Conservation (phyloP, 2,329 filamentous ascomycete genomes). For the Neopestalotiopsis sp. region DNA sequence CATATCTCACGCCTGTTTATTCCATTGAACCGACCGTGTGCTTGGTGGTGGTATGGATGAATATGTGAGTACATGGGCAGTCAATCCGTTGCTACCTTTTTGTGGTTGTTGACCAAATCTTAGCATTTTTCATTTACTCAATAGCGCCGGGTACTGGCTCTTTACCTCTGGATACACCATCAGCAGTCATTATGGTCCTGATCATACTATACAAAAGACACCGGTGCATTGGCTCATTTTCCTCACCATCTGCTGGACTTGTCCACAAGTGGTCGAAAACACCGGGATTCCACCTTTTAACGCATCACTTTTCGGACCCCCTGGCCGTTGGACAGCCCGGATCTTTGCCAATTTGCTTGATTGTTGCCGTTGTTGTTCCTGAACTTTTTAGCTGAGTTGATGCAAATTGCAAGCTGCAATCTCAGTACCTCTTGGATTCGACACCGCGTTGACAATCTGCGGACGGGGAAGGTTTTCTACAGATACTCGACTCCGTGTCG, state of each 20-base stretch:
- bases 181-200: not conserved
- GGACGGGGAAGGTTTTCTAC: not conserved
- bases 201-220: not conserved
- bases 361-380: not conserved
- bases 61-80: slow-evolving; percentile 3
- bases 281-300: not conserved
- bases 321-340: not conserved
- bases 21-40: too few species aligned
- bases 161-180: not conserved
- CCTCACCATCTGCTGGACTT: slow-evolving; percentile 5
- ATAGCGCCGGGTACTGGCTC: slow-evolving; percentile 1
- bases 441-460: too few species aligned
- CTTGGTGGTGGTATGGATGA: not conserved
- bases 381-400: not conserved
- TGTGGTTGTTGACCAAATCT: not conserved
- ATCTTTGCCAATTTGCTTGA: not conserved
- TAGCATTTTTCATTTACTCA: slow-evolving; percentile 3
- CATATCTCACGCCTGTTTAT: not conserved
- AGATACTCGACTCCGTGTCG: not conserved
- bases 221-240: not conserved
- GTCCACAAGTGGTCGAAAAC: not conserved
- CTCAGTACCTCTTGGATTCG: not conserved
- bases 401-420: not conserved
- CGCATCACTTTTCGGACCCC: not conserved
- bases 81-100: not conserved